Percentiles rank a stretch among this genome's conserved stretches.
phyloP scores from a whole-genome alignment of 805 yeast species.

The Candida ponderosae region DNA sequence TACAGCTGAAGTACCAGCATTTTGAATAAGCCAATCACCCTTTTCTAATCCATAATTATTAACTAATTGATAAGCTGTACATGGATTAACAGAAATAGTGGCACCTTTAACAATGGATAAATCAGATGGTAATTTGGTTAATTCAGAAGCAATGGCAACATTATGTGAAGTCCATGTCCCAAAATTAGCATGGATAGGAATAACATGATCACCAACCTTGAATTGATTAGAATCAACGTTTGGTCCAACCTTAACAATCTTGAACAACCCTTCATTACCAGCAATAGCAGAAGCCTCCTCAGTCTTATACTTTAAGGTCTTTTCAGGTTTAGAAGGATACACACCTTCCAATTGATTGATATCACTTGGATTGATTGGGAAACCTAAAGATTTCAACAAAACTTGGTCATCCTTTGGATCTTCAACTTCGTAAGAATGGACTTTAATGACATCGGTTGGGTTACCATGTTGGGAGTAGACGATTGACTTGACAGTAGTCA shows the following conservation, averaged over 20 bases:
- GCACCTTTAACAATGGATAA: constrained; percentile 63
- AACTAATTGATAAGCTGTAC: constrained; percentile 86
- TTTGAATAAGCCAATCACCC: constrained; percentile 87
- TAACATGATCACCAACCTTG: constrained; percentile 76
- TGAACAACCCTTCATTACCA: constrained; percentile 92
- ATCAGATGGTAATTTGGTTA: constrained; percentile 47
- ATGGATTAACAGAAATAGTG: constrained; percentile 86
- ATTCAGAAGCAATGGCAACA: constrained; percentile 39
- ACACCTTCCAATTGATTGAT: constrained; percentile 79
- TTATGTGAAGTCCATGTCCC: constrained; percentile 95
- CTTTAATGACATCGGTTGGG: constrained; percentile 45
- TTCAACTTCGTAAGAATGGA: constrained; percentile 44
- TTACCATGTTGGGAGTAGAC: constrained; percentile 64
- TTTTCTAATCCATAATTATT: constrained; percentile 42
- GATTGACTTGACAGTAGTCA: constrained; percentile 51
- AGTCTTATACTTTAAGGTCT: constrained; percentile 44
- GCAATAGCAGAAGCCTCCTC: constrained; percentile 69
- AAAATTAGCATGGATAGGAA: constrained; percentile 67
- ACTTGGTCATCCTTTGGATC: constrained; percentile 40
- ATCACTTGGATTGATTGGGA: constrained; percentile 89
- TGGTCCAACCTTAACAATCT: constrained; percentile 67
- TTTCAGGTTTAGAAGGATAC: constrained; percentile 70
- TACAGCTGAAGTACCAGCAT: constrained; percentile 94
- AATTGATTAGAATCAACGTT: constrained; percentile 31
- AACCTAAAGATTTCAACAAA: constrained; percentile 62